These are phyloP conservation scores for Mycena kentingensis DNA, from an alignment of 768 basidiomycete species.

Conservation along the genomic window DNA sequence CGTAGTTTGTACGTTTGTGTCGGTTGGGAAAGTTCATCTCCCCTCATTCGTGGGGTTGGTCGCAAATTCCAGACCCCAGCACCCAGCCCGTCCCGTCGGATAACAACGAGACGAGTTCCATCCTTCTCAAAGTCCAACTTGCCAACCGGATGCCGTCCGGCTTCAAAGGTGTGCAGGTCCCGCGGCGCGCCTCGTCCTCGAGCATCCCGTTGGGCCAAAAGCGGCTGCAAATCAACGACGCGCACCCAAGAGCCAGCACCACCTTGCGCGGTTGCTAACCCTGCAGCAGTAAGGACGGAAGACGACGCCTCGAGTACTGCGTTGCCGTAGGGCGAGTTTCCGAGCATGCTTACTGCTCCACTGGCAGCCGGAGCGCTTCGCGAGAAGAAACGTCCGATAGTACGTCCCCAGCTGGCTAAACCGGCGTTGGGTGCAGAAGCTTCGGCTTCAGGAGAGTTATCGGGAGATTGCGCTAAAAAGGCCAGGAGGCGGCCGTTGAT, in stretches of 20 bases:
- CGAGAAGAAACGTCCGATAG: constrained; percentile 12
- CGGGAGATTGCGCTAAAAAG: constrained; percentile 10
- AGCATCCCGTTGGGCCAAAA: background rate
- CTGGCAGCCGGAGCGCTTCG: constrained; percentile 18
- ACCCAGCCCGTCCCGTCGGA: constrained; percentile 17
- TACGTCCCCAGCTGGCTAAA: background rate
- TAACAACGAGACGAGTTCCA: constrained; percentile 13
- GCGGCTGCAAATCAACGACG: constrained; percentile 9
- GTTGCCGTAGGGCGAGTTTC: constrained; percentile 1
- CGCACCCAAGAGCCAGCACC: constrained; percentile 12
- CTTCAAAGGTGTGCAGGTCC: constrained; percentile 13
- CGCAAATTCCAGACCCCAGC: constrained; percentile 14
- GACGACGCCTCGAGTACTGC: constrained; percentile 35
- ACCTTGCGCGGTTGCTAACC: constrained; percentile 66
- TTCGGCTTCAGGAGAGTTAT: background rate
- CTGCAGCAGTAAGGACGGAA: constrained; percentile 70
- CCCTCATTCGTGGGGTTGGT: background rate
- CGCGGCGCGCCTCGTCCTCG: background rate
- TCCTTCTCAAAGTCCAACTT: constrained; percentile 8
- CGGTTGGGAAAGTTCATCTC: background rate
- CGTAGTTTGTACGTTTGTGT: constrained; percentile 14
- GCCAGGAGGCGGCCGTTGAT: constrained; percentile 21
- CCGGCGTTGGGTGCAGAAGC: background rate
- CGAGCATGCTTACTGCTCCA: constrained; percentile 1
- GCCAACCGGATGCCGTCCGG: constrained; percentile 7